These are phyloP conservation scores for Sporothrix brasiliensis DNA, from an alignment of 2,329 filamentous ascomycete genomes.

Conservation along the genomic window DNA sequence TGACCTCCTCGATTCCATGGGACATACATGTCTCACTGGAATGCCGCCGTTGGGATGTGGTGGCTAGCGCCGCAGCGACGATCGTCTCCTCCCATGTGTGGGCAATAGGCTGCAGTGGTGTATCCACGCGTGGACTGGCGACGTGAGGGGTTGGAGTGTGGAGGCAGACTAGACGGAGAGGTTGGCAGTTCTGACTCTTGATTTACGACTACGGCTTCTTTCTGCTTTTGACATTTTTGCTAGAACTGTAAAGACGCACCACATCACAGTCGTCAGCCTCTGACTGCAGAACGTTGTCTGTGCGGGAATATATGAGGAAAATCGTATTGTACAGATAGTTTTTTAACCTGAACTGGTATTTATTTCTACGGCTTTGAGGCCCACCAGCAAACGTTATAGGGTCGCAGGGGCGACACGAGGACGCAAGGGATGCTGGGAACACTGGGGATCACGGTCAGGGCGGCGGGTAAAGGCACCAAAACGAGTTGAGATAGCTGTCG, in stretches of 20 bases:
- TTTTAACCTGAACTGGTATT: background rate
- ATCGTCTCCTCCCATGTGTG: background rate
- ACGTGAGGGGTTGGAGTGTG: background rate
- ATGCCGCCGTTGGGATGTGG: background rate
- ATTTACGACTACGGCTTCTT: too few relatives aligned
- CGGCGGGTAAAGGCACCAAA: slow-evolving; percentile 25
- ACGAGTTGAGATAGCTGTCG: slow-evolving; percentile 8
- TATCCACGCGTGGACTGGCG: background rate
- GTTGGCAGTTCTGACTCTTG: too few relatives aligned
- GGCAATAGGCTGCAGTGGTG: too few relatives aligned
- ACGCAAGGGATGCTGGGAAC: background rate
- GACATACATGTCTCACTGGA: background rate
- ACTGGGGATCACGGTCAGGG: background rate
- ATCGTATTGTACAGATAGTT: background rate
- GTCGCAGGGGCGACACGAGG: slow-evolving; percentile 12
- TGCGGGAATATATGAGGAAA: background rate
- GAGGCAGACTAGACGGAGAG: background rate
- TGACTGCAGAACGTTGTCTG: background rate
- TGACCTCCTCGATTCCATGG: background rate
- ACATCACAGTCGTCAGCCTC: background rate
- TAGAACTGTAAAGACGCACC: too few relatives aligned
- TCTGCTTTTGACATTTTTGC: too few relatives aligned
- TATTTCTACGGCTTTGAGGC: background rate
- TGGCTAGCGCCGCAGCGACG: background rate
- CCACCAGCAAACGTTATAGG: background rate